Percentiles rank a stretch among this genome's conserved stretches.
These are phyloP conservation scores for Chionographis japonica DNA, from an alignment of 106 monocot genomes.

Conservation along the genomic window DNA sequence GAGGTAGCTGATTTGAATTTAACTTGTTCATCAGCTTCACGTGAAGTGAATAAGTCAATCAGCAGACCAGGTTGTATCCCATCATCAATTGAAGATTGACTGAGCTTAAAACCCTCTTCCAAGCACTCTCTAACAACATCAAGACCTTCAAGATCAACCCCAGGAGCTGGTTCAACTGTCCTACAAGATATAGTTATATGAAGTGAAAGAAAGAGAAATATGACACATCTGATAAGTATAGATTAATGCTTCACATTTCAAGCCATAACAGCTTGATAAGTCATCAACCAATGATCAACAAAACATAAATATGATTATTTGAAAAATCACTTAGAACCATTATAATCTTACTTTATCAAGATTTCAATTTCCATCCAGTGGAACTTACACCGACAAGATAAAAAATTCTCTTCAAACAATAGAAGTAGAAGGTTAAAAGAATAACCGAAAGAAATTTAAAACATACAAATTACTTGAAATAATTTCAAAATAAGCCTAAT, in stretches of 20 bases:
- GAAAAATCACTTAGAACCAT: too few species aligned
- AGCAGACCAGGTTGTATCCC: constrained; percentile 37
- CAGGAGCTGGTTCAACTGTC: constrained; percentile 69
- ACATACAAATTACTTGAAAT: too few species aligned
- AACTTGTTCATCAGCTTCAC: constrained; percentile 15
- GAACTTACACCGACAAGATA: too few species aligned
- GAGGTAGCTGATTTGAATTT: constrained; percentile 1
- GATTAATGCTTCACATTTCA: not conserved
- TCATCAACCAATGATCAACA: too few species aligned
- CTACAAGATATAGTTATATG: constrained; percentile 3
- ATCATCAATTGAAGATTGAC: constrained; percentile 18
- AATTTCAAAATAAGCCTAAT: too few species aligned
- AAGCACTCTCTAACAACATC: constrained; percentile 72
- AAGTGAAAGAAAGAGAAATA: not conserved
- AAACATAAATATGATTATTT: too few species aligned
- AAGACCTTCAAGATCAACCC: constrained; percentile 70
- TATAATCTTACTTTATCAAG: too few species aligned
- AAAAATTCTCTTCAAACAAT: too few species aligned
- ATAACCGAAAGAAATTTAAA: too few species aligned
- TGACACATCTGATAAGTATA: too few species aligned
- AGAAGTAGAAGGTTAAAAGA: too few species aligned
- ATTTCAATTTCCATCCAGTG: too few species aligned
- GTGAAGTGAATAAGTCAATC: constrained; percentile 38
- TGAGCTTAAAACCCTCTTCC: constrained; percentile 54
- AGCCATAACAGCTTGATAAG: not conserved